phyloP scores from a whole-genome alignment of 1,139 yeast species.

The Arxiozyma heterogenica region DNA sequence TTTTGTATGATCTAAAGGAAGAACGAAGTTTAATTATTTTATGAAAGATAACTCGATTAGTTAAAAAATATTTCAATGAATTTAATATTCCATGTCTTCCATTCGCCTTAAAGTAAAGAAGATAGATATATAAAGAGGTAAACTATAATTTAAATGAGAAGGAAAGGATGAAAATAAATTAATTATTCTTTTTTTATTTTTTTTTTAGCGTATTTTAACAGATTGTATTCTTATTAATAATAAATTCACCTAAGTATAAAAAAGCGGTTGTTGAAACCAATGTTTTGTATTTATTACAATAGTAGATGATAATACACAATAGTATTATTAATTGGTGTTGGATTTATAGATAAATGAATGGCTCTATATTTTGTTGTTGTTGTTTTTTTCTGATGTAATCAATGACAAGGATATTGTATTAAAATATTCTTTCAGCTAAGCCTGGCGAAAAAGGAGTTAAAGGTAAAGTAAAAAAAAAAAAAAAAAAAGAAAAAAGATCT shows the following conservation, averaged over 20 bases:
- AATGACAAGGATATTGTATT: background rate
- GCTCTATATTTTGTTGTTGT: background rate
- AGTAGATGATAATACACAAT: background rate
- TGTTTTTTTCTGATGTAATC: background rate
- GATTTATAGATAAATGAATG: background rate
- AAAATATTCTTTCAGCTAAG: background rate
- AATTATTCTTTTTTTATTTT: too few relatives aligned
- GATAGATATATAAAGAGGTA: background rate
- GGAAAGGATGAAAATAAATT: background rate
- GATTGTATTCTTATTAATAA: background rate
- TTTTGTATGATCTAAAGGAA: too few relatives aligned
- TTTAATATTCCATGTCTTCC: too few relatives aligned
- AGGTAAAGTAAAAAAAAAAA: too few relatives aligned
- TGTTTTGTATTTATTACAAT: too few relatives aligned
- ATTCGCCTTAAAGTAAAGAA: background rate
- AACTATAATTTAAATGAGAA: background rate
- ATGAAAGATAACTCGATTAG: too few relatives aligned
- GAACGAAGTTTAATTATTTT: background rate
- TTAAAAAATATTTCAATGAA: background rate
- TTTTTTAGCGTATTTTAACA: too few relatives aligned
- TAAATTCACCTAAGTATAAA: too few relatives aligned
- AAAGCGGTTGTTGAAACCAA: background rate
- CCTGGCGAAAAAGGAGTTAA: background rate
- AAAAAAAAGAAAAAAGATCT: too few relatives aligned
- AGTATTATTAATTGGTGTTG: background rate